Evolutionary conservation across 257 asterid species (phyloP), one percentile per base, ranked within the genome.

Genomic region (Paraleonurus japonicus): DNA sequence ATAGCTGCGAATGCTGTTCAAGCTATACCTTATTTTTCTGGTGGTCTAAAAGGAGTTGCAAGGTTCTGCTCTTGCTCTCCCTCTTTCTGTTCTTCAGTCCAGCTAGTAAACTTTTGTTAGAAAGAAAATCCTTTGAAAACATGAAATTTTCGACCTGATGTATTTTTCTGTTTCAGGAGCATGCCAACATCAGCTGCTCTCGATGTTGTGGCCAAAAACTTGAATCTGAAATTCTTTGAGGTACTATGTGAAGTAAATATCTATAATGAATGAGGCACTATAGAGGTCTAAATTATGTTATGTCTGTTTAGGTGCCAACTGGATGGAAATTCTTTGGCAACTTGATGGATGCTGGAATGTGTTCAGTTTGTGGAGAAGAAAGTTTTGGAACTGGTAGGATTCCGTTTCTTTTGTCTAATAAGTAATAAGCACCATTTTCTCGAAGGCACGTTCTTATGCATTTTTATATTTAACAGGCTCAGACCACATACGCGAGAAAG

Each of bases 111-210:
- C 28, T 22, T 61, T 33, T 61, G 27, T 72, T 59, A 5, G n/a
- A 22, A 33, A 11, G 12, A 47, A 43, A 41, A 11, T 8, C 41
- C 45, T 32, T 12, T 17, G 8, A 12, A 24, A 39, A 57, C 41
- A 37, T 51, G 72, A 27, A 72, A 48, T 71, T 47, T 75, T 41
- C 37, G 35, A 45, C 75, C 28, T 67, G 62, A 67, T 67, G 78
- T n/a, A 59, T 58, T 74, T 57, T 58, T 55, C 73, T 78, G 47
- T 53, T 76, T 75, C 86, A 94, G 99, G 96, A 94, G 99, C 83
- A 94, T 94, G 99, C 98, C 99, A 72, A 94, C 99, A 17, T 94
- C 99, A 77, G 95, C 99, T 72, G 99, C 99, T 76, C 99, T 94
- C 75, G 98, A 94, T 79, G 95, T 94, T 74, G 99, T 94, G 26